These are phyloP conservation scores for Narthecium ossifragum DNA, from an alignment of 106 monocot species.

Conservation along the genomic window DNA sequence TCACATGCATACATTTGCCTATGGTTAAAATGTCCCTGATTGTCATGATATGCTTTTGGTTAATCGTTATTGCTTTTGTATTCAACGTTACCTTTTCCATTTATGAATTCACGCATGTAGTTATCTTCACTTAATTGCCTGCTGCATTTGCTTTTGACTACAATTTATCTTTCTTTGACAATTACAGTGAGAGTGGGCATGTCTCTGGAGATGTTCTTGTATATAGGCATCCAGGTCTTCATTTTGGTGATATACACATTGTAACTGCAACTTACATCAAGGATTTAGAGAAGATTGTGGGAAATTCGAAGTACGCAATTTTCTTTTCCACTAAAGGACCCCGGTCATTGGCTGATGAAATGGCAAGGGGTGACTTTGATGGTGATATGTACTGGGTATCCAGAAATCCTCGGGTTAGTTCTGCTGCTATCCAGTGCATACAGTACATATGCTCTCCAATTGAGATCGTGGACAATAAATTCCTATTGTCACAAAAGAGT, in stretches of 20 bases:
- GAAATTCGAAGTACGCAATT: conserved; percentile 67
- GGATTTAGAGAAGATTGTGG: conserved; percentile 44
- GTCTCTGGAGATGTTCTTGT: conserved; percentile 75
- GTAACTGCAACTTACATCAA: conserved; percentile 50
- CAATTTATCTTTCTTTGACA: too few species aligned
- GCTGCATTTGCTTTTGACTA: too few species aligned
- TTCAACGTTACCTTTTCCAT: too few species aligned
- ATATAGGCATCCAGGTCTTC: conserved; percentile 68
- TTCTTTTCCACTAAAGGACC: conserved; percentile 57
- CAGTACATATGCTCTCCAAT: too few species aligned
- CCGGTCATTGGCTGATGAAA: conserved; percentile 72
- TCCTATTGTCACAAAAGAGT: too few species aligned
- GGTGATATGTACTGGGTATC: conserved; percentile 86
- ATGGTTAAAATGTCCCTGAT: too few species aligned
- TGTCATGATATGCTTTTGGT: too few species aligned
- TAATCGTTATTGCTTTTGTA: too few species aligned
- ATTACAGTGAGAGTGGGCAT: conserved; percentile 68
- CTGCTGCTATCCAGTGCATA: background rate
- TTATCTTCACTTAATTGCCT: too few species aligned
- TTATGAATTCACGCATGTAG: too few species aligned
- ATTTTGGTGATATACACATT: conserved; percentile 71
- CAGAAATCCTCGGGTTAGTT: conserved; percentile 48
- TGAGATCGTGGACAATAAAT: too few species aligned
- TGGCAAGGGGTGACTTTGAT: conserved; percentile 79
- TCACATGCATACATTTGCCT: too few species aligned